Evolutionary conservation across 225 moss, liverwort and hornwort genomes (phyloP).

Genomic region (Asterella californica): DNA sequence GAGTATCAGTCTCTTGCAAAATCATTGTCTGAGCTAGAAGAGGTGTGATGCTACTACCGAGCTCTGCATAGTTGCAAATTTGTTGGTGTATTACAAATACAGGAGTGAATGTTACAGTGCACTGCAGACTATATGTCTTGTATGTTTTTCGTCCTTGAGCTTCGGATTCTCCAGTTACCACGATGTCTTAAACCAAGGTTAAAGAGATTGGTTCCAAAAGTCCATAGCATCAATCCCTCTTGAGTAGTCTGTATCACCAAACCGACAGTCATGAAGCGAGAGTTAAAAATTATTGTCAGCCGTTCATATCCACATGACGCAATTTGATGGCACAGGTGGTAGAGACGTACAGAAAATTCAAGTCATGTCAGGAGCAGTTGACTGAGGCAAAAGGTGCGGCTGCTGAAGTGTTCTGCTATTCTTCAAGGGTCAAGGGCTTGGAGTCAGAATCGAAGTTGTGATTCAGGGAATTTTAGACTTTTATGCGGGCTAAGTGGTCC

Average conservation of each 20-base stretch:
- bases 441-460: not conserved
- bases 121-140: too few species aligned
- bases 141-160: too few species aligned
- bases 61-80: not conserved
- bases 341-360: slow-evolving; percentile 64
- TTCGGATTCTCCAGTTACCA: too few species aligned
- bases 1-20: slow-evolving; percentile 88
- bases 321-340: slow-evolving; percentile 35
- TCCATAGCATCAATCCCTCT: not conserved
- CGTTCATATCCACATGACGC: not conserved
- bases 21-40: slow-evolving; percentile 80
- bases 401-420: not conserved
- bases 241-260: not conserved
- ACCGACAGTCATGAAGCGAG: not conserved
- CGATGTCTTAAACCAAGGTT: too few species aligned
- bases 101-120: not conserved
- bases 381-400: slow-evolving; percentile 67
- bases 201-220: too few species aligned
- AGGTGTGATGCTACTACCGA: slow-evolving; percentile 39
- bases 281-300: not conserved
- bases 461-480: not conserved
- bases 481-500: not conserved
- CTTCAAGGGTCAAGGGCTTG: not conserved
- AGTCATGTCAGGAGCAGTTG: slow-evolving; percentile 68
- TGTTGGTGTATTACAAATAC: not conserved